Evolutionary conservation across 2,329 filamentous ascomycete species (phyloP).

Genomic region (Neonectria coccinea): DNA sequence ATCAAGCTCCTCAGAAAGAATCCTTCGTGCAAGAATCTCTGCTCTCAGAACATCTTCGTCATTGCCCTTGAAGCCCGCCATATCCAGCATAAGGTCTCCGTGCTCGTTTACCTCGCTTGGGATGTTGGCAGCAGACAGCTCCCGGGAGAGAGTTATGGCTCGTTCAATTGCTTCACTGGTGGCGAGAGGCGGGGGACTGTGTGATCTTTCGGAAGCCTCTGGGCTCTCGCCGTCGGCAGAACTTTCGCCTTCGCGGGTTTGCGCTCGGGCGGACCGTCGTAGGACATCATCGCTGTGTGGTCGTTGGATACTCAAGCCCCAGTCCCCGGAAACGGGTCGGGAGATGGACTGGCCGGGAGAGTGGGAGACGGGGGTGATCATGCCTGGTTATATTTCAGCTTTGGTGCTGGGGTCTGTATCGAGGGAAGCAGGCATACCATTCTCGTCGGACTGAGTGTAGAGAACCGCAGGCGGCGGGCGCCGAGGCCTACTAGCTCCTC

Average conservation of each 20-base stretch:
- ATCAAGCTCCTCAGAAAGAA: conserved; percentile 91
- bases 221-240: conserved; percentile 54
- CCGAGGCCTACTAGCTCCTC: conserved; percentile 48
- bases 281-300: conserved; percentile 68
- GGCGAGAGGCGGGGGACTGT: conserved; percentile 81
- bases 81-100: conserved; percentile 96
- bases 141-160: conserved; percentile 86
- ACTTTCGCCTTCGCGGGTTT: conserved; percentile 51
- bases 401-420: not conserved
- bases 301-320: conserved; percentile 58
- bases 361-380: conserved; percentile 65
- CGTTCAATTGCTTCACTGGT: conserved; percentile 83
- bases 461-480: conserved; percentile 61
- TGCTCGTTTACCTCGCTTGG: conserved; percentile 91
- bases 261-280: conserved; percentile 58
- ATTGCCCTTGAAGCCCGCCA: conserved; percentile 95
- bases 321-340: conserved; percentile 64
- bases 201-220: conserved; percentile 67
- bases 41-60: conserved; percentile 93
- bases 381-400: conserved; percentile 46
- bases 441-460: conserved; percentile 43
- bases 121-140: conserved; percentile 90
- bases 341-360: conserved; percentile 63
- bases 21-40: conserved; percentile 92
- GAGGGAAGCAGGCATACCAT: conserved; percentile 45